A percentile compares a stretch with the other conserved stretches of the same genome.
phyloP scores from a whole-genome alignment of 352 stramenopile genomes.

The Phytophthora idaei region DNA sequence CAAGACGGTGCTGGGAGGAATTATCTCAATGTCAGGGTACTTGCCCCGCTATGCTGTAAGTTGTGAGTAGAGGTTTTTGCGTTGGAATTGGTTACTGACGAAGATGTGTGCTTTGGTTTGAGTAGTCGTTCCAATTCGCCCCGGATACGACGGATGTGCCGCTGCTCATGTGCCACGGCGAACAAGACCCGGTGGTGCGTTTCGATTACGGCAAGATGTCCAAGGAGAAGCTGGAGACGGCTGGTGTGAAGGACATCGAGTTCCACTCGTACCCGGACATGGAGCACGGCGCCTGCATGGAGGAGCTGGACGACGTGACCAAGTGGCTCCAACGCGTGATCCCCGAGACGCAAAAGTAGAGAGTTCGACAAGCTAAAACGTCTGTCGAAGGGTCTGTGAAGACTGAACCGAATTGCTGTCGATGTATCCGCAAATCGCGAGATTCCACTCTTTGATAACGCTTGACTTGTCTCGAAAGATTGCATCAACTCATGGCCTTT shows the following conservation, averaged over 20 bases:
- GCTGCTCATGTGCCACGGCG: conserved; percentile 82
- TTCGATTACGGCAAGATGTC: conserved; percentile 69
- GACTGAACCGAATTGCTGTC: background rate
- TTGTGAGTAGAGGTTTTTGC: background rate
- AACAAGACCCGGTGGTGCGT: conserved; percentile 63
- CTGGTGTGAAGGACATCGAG: conserved; percentile 59
- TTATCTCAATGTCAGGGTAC: conserved; percentile 78
- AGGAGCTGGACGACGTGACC: conserved; percentile 74
- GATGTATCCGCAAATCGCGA: background rate
- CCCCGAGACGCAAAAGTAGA: conserved; percentile 31
- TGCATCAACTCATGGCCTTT: conserved; percentile 1
- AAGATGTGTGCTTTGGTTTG: background rate
- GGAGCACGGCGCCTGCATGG: conserved; percentile 62
- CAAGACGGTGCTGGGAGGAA: conserved; percentile 58
- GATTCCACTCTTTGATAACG: conserved; percentile 3
- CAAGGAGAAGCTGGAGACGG: conserved; percentile 58
- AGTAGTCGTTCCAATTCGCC: conserved; percentile 54
- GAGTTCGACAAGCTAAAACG: background rate
- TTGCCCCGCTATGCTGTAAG: conserved; percentile 61
- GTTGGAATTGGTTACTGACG: conserved; percentile 2
- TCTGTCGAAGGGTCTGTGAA: background rate
- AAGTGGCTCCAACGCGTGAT: conserved; percentile 67
- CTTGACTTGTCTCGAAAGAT: conserved; percentile 4
- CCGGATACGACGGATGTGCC: conserved; percentile 64
- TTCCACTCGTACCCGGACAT: conserved; percentile 73